These are phyloP conservation scores for Phytophthora nicotianae DNA, from an alignment of 352 stramenopile species.

Conservation along the genomic window DNA sequence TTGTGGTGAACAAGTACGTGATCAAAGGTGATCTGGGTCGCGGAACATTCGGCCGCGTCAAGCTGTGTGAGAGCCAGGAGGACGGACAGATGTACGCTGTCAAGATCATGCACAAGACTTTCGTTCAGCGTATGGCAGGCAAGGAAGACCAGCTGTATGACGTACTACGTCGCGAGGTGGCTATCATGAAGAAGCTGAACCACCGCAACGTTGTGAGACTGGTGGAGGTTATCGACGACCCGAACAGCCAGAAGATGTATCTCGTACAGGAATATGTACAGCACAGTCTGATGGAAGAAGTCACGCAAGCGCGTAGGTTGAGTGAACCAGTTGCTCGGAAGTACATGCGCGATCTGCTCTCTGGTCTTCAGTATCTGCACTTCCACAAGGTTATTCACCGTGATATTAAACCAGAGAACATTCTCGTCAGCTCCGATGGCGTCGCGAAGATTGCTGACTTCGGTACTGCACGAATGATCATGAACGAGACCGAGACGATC, in stretches of 20 bases:
- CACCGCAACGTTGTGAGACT: conserved; percentile 94
- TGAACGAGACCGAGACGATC: conserved; percentile 89
- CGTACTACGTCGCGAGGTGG: conserved; percentile 89
- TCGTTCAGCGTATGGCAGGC: conserved; percentile 87
- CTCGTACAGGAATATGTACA: conserved; percentile 95
- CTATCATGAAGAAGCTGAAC: conserved; percentile 96
- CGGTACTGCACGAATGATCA: conserved; percentile 90
- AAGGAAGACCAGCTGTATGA: conserved; percentile 88
- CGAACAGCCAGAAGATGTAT: conserved; percentile 94
- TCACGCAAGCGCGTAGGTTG: conserved; percentile 69
- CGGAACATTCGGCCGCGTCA: conserved; percentile 90
- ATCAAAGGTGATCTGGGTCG: conserved; percentile 91
- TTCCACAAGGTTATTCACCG: conserved; percentile 94
- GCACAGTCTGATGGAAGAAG: conserved; percentile 92
- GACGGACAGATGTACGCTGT: conserved; percentile 85
- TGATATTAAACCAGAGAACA: conserved; percentile 93
- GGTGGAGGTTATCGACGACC: conserved; percentile 95
- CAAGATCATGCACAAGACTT: conserved; percentile 92
- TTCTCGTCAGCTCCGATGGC: conserved; percentile 81
- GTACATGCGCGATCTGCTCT: conserved; percentile 91
- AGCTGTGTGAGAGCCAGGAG: conserved; percentile 81
- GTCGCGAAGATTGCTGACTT: conserved; percentile 92
- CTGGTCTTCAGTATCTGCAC: conserved; percentile 92
- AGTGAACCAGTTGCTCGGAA: conserved; percentile 73
- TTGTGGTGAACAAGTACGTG: conserved; percentile 95